Percentiles rank a stretch among this genome's conserved stretches.
Evolutionary conservation across 768 basidiomycete species (phyloP).

Genomic region (Scleroderma bovista): DNA sequence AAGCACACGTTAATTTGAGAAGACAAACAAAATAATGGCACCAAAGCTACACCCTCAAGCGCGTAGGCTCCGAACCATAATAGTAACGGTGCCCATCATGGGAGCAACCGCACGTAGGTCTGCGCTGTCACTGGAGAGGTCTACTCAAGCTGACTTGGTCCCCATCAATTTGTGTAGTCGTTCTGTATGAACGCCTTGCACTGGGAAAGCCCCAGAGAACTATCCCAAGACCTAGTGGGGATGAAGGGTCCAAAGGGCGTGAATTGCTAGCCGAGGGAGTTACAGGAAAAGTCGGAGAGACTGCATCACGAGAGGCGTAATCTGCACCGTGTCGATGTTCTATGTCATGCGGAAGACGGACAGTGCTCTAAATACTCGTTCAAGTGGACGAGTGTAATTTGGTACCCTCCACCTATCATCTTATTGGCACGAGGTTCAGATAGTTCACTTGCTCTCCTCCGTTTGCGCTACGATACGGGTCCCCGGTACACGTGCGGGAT

Average conservation of each 20-base stretch:
- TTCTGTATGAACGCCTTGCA: conserved; percentile 61
- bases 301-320: conserved; percentile 5
- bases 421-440: conserved; percentile 14
- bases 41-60: conserved; percentile 39
- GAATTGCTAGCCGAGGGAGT: conserved; percentile 3
- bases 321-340: conserved; percentile 1
- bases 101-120: conserved; percentile 56
- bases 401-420: not conserved
- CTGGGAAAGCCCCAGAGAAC: conserved; percentile 45
- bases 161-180: conserved; percentile 38
- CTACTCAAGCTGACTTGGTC: conserved; percentile 8
- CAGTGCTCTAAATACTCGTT: conserved; percentile 28
- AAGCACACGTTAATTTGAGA: not conserved
- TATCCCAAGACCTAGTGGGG: conserved; percentile 21
- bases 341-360: conserved; percentile 13
- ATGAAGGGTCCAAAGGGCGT: conserved; percentile 7
- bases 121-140: not conserved
- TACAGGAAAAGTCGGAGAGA: conserved; percentile 16
- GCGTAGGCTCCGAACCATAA: conserved; percentile 45
- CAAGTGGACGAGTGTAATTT: not conserved
- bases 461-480: conserved; percentile 57
- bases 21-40: conserved; percentile 16
- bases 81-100: conserved; percentile 60
- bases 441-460: conserved; percentile 19
- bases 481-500: conserved; percentile 83